A percentile compares a stretch with the other conserved stretches of the same genome.
Conservation (phyloP, 306 rosid genomes). For the Clitoria ternatea region DNA sequence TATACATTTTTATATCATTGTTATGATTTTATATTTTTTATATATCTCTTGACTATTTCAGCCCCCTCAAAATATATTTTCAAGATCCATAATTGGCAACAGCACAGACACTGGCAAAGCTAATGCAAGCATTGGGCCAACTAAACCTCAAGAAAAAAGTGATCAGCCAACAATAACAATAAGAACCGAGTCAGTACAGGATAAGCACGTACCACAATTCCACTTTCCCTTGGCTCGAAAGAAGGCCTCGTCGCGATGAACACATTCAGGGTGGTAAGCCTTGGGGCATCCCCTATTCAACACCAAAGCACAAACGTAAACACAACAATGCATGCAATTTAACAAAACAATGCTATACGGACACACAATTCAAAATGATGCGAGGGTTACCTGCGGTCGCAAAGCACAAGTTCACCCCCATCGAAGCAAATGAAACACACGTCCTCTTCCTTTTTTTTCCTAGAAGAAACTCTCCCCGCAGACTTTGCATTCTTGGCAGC, state of each 20-base stretch:
- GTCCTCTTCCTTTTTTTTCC: slow-evolving; percentile 86
- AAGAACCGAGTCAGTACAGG: background rate
- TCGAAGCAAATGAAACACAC: slow-evolving; percentile 99
- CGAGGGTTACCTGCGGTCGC: slow-evolving; percentile 73
- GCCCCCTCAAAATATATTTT: too few species aligned
- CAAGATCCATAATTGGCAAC: background rate
- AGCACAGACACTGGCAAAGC: background rate
- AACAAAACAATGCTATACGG: background rate
- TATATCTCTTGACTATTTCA: too few species aligned
- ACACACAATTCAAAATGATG: slow-evolving; percentile 20
- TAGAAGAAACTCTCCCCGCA: slow-evolving; percentile 40
- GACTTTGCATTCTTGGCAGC: slow-evolving; percentile 51
- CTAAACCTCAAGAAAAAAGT: background rate
- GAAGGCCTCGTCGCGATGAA: slow-evolving; percentile 92
- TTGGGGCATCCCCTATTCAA: slow-evolving; percentile 91
- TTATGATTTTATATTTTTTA: too few species aligned
- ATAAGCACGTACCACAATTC: slow-evolving; percentile 76
- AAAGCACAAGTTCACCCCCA: slow-evolving; percentile 97
- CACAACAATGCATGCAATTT: background rate
- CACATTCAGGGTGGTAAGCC: slow-evolving; percentile 94
- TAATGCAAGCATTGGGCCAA: background rate
- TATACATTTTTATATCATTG: too few species aligned
- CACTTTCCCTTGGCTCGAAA: slow-evolving; percentile 94
- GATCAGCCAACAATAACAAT: background rate
- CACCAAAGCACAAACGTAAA: slow-evolving; percentile 3